These are phyloP conservation scores for Aspergillus coremiiformis DNA, from an alignment of 495 filamentous ascomycete species.

Conservation along the genomic window DNA sequence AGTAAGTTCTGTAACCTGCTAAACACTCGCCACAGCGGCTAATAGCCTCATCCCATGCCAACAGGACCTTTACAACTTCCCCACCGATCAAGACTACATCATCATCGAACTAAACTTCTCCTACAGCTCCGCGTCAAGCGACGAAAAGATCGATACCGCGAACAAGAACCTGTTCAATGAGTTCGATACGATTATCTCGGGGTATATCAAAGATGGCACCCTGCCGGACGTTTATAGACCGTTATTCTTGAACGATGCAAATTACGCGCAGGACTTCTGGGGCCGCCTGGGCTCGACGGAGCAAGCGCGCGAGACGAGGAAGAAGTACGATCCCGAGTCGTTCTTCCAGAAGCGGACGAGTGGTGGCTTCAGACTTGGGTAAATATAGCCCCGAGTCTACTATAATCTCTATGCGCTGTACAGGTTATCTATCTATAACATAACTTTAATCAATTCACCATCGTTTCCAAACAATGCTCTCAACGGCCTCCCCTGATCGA, in stretches of 20 bases:
- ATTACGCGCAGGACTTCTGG: constrained; percentile 53
- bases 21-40: not conserved
- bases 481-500: not conserved
- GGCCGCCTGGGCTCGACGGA: constrained; percentile 41
- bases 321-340: constrained; percentile 47
- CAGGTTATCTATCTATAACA: too few relatives aligned
- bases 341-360: constrained; percentile 53
- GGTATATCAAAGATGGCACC: constrained; percentile 36
- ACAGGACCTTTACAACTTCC: constrained; percentile 46
- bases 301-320: constrained; percentile 31
- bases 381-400: constrained; percentile 3
- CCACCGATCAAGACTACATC: constrained; percentile 45
- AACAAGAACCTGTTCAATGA: constrained; percentile 35
- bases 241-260: constrained; percentile 55
- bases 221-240: constrained; percentile 47
- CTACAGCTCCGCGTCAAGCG: constrained; percentile 37
- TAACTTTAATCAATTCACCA: too few relatives aligned
- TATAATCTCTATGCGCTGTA: too few relatives aligned
- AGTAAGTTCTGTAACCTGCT: constrained; percentile 15
- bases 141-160: constrained; percentile 41
- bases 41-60: constrained; percentile 1
- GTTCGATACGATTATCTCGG: constrained; percentile 23
- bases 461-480: too few relatives aligned
- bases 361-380: constrained; percentile 39
- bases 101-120: constrained; percentile 53